Evolutionary conservation across 2,329 filamentous ascomycete species (phyloP), one percentile per base, ranked within the genome.

Genomic region (Saccharata proteae): DNA sequence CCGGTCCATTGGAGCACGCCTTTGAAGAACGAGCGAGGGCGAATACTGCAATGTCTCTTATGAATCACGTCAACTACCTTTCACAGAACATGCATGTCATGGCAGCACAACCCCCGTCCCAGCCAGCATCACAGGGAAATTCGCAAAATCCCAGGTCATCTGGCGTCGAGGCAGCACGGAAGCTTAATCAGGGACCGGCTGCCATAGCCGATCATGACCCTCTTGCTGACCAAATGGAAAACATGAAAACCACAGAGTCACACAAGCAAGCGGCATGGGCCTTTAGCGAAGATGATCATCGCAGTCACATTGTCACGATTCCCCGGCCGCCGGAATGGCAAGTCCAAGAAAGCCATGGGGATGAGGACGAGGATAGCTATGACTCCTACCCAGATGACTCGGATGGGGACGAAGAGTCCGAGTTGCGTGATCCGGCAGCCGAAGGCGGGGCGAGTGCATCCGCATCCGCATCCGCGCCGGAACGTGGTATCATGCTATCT

Each of bases 251-350:
- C n/a, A n/a, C n/a, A n/a, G n/a, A n/a, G n/a, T n/a, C n/a, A n/a
- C n/a, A n/a, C n/a, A n/a, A n/a, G n/a, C n/a, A n/a, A n/a, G n/a
- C n/a, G n/a, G n/a, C n/a, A n/a, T n/a, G n/a, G n/a, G n/a, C n/a
- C n/a, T n/a, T n/a, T n/a, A 41, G 61, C 22, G 40, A 41, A 4
- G 44, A 49, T 30, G 39, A 43, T 26, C 74, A 71, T 16, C 71
- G 67, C 35, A 65, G 66, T 19, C 81, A 88, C 45, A 58, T 90
- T 29, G 69, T 77, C 37, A 59, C 80, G 36, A 82, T 90, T 32
- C 71, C 79, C 8, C 66, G 81, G 6, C 83, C 83, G 7, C 79
- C 80, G 0, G 83, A 92, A 52, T 92, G 83, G 83, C 54, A 17
- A 6, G 14, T 12, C 6, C 13, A 13, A 11, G 41, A 43, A 13